Base-by-base conservation (phyloP, 257 asterid genomes). In the Penstemon eatonii region DNA sequence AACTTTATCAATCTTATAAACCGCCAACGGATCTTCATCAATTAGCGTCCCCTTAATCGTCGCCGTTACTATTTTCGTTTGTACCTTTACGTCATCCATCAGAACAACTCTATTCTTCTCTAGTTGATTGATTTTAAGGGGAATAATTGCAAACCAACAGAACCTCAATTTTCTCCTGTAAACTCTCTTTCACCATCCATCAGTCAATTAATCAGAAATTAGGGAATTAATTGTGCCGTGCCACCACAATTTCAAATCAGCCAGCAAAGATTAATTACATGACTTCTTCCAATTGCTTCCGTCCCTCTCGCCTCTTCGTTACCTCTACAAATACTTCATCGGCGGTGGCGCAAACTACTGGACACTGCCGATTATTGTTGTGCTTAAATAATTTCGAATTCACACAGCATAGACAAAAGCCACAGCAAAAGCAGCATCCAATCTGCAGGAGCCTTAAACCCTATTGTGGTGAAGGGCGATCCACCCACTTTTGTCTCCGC, bases 11-110 rank as follows among this genome's bases (percentile, higher is more conserved):
- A 93, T 56, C 73, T 87, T 88, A 52, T 33, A 93, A 45, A 91
- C 89, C 19, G 95, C 87, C 64, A 93, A 59, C 19, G 99, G 99
- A 57, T 94, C 96, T 42, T 78, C 85, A 13, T 94, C 97, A 45
- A 90, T 75, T 59, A 94, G 6, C 0, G 99, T 94, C 1, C 97
- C 99, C 8, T 69, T 60, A 39, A 94, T 83, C 6, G 87, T 88
- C 9, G 96, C 92, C 3, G 92, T 84, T 49, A 89, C 91, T 4
- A 94, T 82, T 52, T 82, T 82, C 0, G 99, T 89, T 78, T 83
- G 58, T 39, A 92, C 67, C 56, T 71, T 84, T 41, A 94, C 96
- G 12, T 81, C 89, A 4, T 94, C 93, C 18, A 15, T 15, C 0
- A 15, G 18, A 15, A 15, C 18, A 15, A 15, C 18, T 15, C 0